phyloP scores from a whole-genome alignment of 305 asterid species.

The Rubia balearica region DNA sequence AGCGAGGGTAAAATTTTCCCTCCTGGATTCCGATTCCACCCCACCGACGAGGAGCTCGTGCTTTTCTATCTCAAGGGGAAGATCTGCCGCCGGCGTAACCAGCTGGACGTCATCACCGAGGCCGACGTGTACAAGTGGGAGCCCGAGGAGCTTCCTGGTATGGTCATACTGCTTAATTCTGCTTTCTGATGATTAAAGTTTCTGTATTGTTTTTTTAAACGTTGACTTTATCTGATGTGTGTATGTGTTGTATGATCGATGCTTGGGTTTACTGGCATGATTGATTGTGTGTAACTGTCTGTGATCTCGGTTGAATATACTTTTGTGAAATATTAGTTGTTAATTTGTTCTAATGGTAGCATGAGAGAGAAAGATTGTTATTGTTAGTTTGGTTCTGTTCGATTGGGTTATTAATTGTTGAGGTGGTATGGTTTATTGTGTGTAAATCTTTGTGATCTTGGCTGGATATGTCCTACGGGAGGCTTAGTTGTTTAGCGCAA shows the following conservation, averaged over 20 bases:
- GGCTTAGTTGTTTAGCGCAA: neutral
- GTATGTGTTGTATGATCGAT: neutral
- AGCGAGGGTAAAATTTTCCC: conserved; percentile 7
- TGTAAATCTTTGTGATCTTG: neutral
- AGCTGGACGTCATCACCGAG: conserved; percentile 61
- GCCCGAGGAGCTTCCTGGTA: conserved; percentile 48
- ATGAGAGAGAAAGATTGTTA: neutral
- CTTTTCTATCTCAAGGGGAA: conserved; percentile 73
- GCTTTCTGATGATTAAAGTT: neutral
- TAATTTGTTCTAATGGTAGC: neutral
- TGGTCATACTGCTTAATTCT: neutral
- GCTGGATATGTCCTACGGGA: neutral
- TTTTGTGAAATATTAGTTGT: neutral
- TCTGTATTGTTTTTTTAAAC: conserved; percentile 2
- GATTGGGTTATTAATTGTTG: too few relatives aligned
- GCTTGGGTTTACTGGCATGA: neutral
- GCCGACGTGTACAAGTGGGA: conserved; percentile 92
- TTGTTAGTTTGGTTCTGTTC: too few relatives aligned
- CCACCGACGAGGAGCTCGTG: conserved; percentile 91
- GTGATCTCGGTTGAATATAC: neutral
- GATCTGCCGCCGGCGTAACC: conserved; percentile 55
- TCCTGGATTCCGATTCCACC: conserved; percentile 20
- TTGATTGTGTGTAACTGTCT: neutral
- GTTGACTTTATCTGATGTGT: conserved; percentile 41
- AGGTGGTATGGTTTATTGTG: neutral